Base-by-base conservation (phyloP, 306 rosid species). In the Cucumis hystrix region DNA sequence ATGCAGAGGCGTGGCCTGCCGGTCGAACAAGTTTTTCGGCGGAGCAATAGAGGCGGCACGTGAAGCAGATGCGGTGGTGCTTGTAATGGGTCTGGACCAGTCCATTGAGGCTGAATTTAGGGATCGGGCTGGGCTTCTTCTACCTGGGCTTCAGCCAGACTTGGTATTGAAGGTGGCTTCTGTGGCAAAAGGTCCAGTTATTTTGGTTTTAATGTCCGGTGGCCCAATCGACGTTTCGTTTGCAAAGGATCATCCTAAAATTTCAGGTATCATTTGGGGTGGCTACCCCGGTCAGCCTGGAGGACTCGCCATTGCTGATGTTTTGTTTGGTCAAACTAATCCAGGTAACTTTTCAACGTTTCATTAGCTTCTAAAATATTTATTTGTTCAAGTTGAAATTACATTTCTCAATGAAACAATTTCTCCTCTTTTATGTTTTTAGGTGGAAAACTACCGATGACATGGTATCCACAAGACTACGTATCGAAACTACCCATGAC, bases 281-380 rank as follows among this genome's bases (percentile, higher is more conserved):
- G 98, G 98, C 2, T 93, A 93, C 77, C 98, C 98, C 0, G 98
- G 98, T 80, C 98, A 93, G 78, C 92, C 89, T 0, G 98, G 97
- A 18, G 98, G 97, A 8, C 87, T 89, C 2, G 97, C 96, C 75
- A 89, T 91, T 71, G 93, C 98, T 13, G 92, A 90, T 71, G 68
- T 89, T 54, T 45, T 91, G 43, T 93, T 86, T 61, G 98, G 96
- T 79, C 21, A 74, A 7, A 66, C 83, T 52, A 88, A 84, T 69
- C 97, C 97, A 80, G 92, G 98, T 92, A 52, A 10, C 17, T 61
- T 25, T 6, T 56, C 12, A 47, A 47, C 3, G 52, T 47, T 47
- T 47, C 15, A 11, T 11, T 47, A 11, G 16, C 0, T 1, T 11
- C 0, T 47, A 47, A 47, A 47, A 11, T 47, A 47, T 43, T 43